Percentiles rank a stretch among this genome's conserved stretches.
phyloP scores from a whole-genome alignment of 345 rosid genomes.

The Mallotus nudiflorus region DNA sequence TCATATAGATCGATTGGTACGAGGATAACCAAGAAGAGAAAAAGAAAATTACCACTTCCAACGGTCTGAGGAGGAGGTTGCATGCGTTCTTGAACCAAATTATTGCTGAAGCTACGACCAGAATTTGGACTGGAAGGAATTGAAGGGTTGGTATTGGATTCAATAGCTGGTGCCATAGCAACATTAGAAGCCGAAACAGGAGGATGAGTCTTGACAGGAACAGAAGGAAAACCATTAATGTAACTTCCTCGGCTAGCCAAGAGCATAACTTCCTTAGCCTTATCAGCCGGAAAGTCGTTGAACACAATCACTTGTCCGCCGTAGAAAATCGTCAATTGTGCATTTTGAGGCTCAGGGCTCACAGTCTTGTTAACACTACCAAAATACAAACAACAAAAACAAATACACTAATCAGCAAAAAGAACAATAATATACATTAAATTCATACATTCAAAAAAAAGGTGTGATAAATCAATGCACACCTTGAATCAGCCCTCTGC shows the following conservation, averaged over 20 bases:
- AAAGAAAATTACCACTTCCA: slow-evolving; percentile 50
- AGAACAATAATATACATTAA: neutral
- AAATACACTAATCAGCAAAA: slow-evolving; percentile 17
- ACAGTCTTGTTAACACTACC: slow-evolving; percentile 28
- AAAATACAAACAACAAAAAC: neutral
- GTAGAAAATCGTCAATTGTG: slow-evolving; percentile 85
- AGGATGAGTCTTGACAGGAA: slow-evolving; percentile 1
- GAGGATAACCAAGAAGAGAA: neutral
- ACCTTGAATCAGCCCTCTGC: slow-evolving; percentile 42
- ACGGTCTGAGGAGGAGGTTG: slow-evolving; percentile 41
- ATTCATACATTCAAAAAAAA: neutral
- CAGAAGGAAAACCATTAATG: slow-evolving; percentile 12
- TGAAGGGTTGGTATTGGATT: slow-evolving; percentile 15
- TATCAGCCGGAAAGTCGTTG: slow-evolving; percentile 69
- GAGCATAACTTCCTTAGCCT: slow-evolving; percentile 74
- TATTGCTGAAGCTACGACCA: slow-evolving; percentile 35
- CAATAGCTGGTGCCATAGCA: slow-evolving; percentile 31
- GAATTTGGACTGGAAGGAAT: slow-evolving; percentile 23
- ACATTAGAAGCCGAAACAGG: slow-evolving; percentile 18
- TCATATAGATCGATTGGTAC: neutral
- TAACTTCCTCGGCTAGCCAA: slow-evolving; percentile 56
- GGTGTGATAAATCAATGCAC: slow-evolving; percentile 35
- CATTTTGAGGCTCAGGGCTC: slow-evolving; percentile 38
- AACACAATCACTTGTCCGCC: slow-evolving; percentile 74
- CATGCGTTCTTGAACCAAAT: slow-evolving; percentile 36